Percentiles rank a stretch among this genome's conserved stretches.
Evolutionary conservation across 345 rosid species (phyloP).

Genomic region (Dipteronia dyeriana): DNA sequence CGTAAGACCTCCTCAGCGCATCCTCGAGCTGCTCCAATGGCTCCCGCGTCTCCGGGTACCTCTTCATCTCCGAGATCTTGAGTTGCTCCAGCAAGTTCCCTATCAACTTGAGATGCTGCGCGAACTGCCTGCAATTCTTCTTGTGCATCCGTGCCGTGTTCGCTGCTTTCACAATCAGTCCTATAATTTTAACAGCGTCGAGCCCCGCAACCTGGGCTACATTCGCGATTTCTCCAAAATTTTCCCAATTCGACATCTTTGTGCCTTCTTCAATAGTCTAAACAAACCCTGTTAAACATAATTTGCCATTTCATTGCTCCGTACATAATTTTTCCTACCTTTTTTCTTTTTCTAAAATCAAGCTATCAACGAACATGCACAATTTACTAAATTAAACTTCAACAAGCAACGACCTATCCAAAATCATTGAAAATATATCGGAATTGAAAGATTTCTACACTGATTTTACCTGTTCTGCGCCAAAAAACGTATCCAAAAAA

Average conservation of each 20-base stretch:
- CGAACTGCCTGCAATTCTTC: conserved; percentile 93
- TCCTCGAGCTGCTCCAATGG: conserved; percentile 97
- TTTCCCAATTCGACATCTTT: conserved; percentile 77
- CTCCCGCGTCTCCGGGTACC: conserved; percentile 92
- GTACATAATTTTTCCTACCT: not conserved
- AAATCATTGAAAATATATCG: not conserved
- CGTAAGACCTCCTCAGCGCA: conserved; percentile 77
- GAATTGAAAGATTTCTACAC: conserved; percentile 7
- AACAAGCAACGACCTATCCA: not conserved
- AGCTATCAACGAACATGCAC: not conserved
- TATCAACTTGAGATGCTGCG: conserved; percentile 87
- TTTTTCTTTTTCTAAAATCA: too few relatives aligned
- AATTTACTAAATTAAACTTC: not conserved
- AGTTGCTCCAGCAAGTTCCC: conserved; percentile 88
- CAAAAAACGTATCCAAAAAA: not conserved
- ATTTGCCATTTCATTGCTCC: not conserved
- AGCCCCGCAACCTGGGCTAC: conserved; percentile 81
- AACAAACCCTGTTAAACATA: not conserved
- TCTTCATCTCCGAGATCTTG: conserved; percentile 90
- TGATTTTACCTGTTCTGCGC: conserved; percentile 23
- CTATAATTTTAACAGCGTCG: conserved; percentile 82
- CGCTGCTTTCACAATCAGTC: conserved; percentile 82
- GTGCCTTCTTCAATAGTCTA: conserved; percentile 12
- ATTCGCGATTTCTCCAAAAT: conserved; percentile 78
- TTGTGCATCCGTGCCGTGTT: conserved; percentile 92